A percentile compares a stretch with the other conserved stretches of the same genome.
Conservation (phyloP, 1,284 basidiomycete genomes). For the Ganoderma multipileum region DNA sequence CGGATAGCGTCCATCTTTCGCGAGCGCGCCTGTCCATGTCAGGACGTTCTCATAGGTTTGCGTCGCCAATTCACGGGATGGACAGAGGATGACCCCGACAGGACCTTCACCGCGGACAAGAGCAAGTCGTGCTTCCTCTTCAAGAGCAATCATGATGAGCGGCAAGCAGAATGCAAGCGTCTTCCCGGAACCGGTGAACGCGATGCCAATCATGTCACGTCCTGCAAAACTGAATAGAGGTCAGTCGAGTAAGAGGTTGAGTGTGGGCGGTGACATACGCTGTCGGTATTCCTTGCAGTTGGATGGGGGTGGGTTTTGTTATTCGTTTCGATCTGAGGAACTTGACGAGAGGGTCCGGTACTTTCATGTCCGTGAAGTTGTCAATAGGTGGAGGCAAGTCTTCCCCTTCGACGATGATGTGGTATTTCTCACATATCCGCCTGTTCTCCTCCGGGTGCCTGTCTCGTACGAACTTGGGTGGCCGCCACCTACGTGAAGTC, state of each 20-base stretch:
- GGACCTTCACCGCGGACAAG: conserved; percentile 95
- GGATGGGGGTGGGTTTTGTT: conserved; percentile 91
- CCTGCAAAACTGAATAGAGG: conserved; percentile 75
- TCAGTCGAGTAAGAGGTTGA: conserved; percentile 5
- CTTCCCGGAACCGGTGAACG: conserved; percentile 77
- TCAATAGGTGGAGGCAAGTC: conserved; percentile 95
- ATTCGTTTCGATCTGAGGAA: conserved; percentile 90
- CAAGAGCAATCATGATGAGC: conserved; percentile 93
- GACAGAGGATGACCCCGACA: conserved; percentile 94
- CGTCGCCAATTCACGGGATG: conserved; percentile 91
- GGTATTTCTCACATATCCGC: conserved; percentile 85
- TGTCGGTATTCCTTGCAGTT: conserved; percentile 95
- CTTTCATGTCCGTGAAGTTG: conserved; percentile 97
- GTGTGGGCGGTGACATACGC: conserved; percentile 62
- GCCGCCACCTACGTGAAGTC: conserved; percentile 71
- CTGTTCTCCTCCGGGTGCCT: conserved; percentile 75
- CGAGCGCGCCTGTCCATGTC: conserved; percentile 84
- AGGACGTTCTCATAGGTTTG: conserved; percentile 97
- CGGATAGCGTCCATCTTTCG: conserved; percentile 84
- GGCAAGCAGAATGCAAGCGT: conserved; percentile 91
- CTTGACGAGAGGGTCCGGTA: conserved; percentile 85
- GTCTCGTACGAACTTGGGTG: conserved; percentile 85
- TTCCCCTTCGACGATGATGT: conserved; percentile 92
- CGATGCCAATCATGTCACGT: conserved; percentile 94
- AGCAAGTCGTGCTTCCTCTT: conserved; percentile 91